Base-by-base conservation (phyloP, 768 basidiomycete species). In the Leccinum boreale region DNA sequence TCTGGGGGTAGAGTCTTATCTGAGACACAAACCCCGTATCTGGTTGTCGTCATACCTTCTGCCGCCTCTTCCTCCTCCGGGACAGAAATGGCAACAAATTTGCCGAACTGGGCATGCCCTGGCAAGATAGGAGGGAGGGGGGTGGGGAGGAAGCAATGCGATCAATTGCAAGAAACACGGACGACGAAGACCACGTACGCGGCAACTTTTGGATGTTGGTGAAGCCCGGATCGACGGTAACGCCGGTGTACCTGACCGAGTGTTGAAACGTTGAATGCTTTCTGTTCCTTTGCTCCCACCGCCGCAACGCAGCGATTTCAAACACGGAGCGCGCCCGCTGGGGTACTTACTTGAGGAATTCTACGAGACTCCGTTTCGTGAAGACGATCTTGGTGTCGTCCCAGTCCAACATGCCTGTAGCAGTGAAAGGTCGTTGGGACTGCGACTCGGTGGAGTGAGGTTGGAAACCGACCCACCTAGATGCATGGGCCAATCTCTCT, bases 91-190 rank as follows among this genome's bases (percentile, higher is more conserved):
- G 57, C 29, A 12, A 61, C 48, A 53, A 81, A 56, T 62, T 80
- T 88, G 49, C 88, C 89, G 66, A 91, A 90, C 58, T 79, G 79
- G 8, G 85, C 89, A 65, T 89, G 89, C 53, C 83, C 89, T 91
- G 63, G 4, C 9, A 19, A 15, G 10, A 42, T 2, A n/a, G n/a
- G 36, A 39, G 6, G 39, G 35, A 3, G 14, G 8, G 36, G 0
- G 17, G 29, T 8, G 26, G 26, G 8, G 26, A 8, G n/a, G n/a
- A 29, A 12, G 3, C 11, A 19, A 56, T 4, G 31, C 1, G 12
- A 28, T 64, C 39, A 56, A 21, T 24, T 28, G 45, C 44, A 35
- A 39, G 48, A 55, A 50, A 17, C 24, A 15, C 3, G 44, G 42
- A 9, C 11, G 24, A 39, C 12, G 28, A 11, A 12, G 28, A 29